Conservation (phyloP, 345 rosid species). For the Combretum micranthum region DNA sequence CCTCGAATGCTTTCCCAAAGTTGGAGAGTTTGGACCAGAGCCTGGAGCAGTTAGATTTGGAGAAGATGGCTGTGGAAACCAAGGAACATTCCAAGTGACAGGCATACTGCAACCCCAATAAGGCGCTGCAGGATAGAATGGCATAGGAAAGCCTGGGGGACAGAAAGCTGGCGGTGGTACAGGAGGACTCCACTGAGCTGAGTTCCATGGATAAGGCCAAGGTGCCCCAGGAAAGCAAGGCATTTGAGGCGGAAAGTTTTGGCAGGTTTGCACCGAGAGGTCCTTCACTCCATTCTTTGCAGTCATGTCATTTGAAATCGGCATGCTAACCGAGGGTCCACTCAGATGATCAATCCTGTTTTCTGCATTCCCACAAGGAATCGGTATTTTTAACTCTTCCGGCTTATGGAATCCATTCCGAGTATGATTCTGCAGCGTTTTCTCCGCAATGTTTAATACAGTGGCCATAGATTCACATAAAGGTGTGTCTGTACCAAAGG, state of each 20-base stretch:
- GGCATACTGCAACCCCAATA: constrained; percentile 34
- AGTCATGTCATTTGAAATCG: constrained; percentile 23
- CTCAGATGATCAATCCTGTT: constrained; percentile 19
- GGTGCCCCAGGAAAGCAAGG: constrained; percentile 48
- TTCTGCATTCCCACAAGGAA: constrained; percentile 22
- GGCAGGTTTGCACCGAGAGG: constrained; percentile 18
- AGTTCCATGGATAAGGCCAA: constrained; percentile 55
- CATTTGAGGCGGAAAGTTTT: constrained; percentile 34
- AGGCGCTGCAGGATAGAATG: constrained; percentile 52
- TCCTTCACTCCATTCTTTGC: constrained; percentile 24
- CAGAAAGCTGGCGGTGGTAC: constrained; percentile 31
- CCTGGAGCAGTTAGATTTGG: constrained; percentile 26
- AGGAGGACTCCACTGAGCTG: constrained; percentile 42
- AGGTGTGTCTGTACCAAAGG: constrained; percentile 67
- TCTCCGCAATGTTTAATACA: constrained; percentile 61
- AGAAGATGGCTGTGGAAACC: constrained; percentile 69
- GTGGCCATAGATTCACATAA: constrained; percentile 86
- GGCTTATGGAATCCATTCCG: constrained; percentile 48
- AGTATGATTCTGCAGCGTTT: constrained; percentile 30
- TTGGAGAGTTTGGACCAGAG: constrained; percentile 68
- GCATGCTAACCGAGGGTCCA: constrained; percentile 18
- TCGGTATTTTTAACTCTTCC: constrained; percentile 32
- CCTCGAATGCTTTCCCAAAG: constrained; percentile 84
- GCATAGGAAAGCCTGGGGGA: constrained; percentile 51
- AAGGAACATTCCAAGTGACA: constrained; percentile 9